phyloP scores from a whole-genome alignment of 441 rosid species.

The Rhodomyrtus psidioides region DNA sequence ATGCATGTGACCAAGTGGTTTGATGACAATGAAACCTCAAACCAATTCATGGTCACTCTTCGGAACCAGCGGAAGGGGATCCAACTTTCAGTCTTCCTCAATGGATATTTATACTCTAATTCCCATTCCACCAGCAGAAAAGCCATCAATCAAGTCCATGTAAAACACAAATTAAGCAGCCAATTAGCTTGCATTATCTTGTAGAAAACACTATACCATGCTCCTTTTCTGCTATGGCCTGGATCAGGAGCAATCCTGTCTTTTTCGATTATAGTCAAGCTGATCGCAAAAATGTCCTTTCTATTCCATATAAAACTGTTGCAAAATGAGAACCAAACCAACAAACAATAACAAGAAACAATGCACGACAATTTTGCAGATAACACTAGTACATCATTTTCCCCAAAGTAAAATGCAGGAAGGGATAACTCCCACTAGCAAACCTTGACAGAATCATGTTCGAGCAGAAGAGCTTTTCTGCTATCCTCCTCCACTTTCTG shows the following conservation, averaged over 20 bases:
- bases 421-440: neutral
- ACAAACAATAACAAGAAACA: neutral
- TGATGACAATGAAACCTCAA: neutral
- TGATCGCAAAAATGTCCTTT: neutral
- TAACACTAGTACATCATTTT: neutral
- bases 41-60: neutral
- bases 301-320: neutral
- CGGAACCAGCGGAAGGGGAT: neutral
- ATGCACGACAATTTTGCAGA: neutral
- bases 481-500: constrained; percentile 74
- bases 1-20: neutral
- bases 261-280: neutral
- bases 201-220: neutral
- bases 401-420: neutral
- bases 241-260: neutral
- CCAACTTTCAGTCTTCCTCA: neutral
- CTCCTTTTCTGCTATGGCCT: neutral
- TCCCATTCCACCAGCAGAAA: neutral
- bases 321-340: neutral
- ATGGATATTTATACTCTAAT: neutral
- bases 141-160: neutral
- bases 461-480: constrained; percentile 64
- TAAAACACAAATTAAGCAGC: neutral
- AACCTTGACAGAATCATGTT: constrained; percentile 69
- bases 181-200: neutral